Percentiles rank a stretch among this genome's conserved stretches.
Evolutionary conservation across 176 grass and related monocot genomes (phyloP).

Genomic region (Cenchrus americanus): DNA sequence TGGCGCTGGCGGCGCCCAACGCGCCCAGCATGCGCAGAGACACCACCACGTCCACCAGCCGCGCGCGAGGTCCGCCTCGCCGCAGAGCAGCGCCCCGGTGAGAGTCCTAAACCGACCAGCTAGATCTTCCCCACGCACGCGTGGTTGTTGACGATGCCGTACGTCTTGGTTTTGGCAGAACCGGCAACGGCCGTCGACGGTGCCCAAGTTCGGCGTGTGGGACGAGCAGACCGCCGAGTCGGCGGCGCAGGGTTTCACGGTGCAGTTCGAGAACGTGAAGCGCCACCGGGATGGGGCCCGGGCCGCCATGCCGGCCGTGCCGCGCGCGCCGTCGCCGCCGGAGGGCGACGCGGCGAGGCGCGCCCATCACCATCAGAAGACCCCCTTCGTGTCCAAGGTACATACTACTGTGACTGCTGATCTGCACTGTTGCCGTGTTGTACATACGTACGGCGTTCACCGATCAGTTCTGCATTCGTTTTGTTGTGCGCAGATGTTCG

Average conservation of each 20-base stretch:
- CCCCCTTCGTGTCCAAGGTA: constrained; percentile 64
- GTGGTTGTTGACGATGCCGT: background rate
- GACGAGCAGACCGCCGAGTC: constrained; percentile 50
- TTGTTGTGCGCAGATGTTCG: constrained; percentile 44
- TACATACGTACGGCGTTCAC: no score
- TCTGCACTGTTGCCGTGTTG: no score
- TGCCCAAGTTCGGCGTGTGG: constrained; percentile 75
- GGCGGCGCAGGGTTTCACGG: constrained; percentile 63
- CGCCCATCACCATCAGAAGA: constrained; percentile 11
- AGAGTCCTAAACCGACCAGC: background rate
- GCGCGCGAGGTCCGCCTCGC: constrained; percentile 45
- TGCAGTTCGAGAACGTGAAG: constrained; percentile 76
- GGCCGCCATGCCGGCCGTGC: constrained; percentile 30
- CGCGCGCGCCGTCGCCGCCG: constrained; percentile 48
- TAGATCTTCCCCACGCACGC: background rate
- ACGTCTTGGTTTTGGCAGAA: constrained; percentile 21
- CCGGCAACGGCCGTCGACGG: constrained; percentile 44
- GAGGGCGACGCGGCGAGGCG: constrained; percentile 16
- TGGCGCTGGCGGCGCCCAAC: background rate
- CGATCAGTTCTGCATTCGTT: background rate
- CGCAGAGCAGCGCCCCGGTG: constrained; percentile 32
- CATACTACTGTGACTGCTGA: no score
- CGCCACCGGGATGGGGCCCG: constrained; percentile 51
- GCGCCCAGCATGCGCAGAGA: background rate
- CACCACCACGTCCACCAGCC: background rate